phyloP scores from a whole-genome alignment of 2,329 filamentous ascomycete species.

The Colletotrichum lentis region DNA sequence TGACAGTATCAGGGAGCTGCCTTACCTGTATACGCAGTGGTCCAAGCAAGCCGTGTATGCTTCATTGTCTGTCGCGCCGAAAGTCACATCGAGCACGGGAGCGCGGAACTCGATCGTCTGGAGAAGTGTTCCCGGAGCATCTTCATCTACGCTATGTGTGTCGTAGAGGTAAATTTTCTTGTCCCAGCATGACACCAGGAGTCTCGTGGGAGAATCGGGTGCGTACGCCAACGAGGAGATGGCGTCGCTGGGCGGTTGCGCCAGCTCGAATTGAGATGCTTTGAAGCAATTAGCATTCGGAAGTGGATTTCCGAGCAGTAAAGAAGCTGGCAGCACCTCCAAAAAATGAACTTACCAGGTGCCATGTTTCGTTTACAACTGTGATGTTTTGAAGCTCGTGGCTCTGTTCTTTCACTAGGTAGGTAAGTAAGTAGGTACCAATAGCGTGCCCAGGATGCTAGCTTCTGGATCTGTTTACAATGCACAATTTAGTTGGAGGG shows the following conservation, averaged over 20 bases:
- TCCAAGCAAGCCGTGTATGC: constrained; percentile 89
- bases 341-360: constrained; percentile 48
- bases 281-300: constrained; percentile 38
- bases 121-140: constrained; percentile 68
- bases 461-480: constrained; percentile 35
- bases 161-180: constrained; percentile 91
- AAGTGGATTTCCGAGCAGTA: not conserved
- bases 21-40: constrained; percentile 80
- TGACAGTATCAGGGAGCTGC: not conserved
- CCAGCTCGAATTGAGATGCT: constrained; percentile 83
- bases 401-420: constrained; percentile 7
- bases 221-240: constrained; percentile 90
- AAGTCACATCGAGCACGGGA: constrained; percentile 91
- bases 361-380: constrained; percentile 45
- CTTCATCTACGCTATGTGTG: constrained; percentile 63
- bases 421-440: not conserved
- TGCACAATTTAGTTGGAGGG: constrained; percentile 35
- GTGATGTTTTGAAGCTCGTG: constrained; percentile 12
- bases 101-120: constrained; percentile 81
- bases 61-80: constrained; percentile 81
- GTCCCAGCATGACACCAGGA: constrained; percentile 96
- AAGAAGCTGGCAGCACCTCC: not conserved
- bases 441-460: constrained; percentile 13
- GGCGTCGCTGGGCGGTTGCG: constrained; percentile 83
- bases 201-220: constrained; percentile 73